phyloP scores from a whole-genome alignment of 2,329 filamentous ascomycete species.

The Didymosphaeria variabile region DNA sequence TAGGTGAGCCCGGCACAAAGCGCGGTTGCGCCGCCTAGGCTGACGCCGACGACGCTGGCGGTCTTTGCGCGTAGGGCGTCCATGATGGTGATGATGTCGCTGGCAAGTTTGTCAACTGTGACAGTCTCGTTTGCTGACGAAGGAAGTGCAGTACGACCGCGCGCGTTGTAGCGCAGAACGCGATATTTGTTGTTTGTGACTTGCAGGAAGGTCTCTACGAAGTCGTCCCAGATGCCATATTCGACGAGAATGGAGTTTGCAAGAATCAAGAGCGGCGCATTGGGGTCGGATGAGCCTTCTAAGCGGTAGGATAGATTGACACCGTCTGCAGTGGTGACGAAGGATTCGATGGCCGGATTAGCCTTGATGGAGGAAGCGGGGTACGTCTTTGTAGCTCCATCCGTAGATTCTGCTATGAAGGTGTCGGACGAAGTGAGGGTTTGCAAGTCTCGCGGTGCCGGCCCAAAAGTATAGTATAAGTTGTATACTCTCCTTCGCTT shows the following conservation, averaged over 20 bases:
- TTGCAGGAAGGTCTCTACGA: constrained; percentile 68
- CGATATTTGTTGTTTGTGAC: constrained; percentile 70
- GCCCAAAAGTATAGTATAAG: constrained; percentile 82
- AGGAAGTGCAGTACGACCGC: constrained; percentile 68
- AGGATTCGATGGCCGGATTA: constrained; percentile 67
- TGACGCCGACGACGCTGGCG: constrained; percentile 77
- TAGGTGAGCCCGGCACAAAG: constrained; percentile 76
- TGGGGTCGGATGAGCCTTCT: constrained; percentile 72
- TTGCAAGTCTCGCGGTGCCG: constrained; percentile 73
- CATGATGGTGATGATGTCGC: constrained; percentile 73
- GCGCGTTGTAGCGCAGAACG: constrained; percentile 79
- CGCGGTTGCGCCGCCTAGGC: constrained; percentile 80
- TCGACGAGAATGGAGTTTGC: constrained; percentile 83
- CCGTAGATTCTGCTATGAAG: constrained; percentile 60
- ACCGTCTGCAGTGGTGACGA: constrained; percentile 72
- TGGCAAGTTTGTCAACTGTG: constrained; percentile 70
- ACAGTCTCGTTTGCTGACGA: constrained; percentile 53
- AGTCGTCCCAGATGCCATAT: constrained; percentile 81
- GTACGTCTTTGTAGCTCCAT: constrained; percentile 65
- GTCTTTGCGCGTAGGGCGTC: constrained; percentile 73
- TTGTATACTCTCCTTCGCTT: constrained; percentile 70
- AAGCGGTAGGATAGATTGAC: constrained; percentile 76
- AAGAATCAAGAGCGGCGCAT: constrained; percentile 77
- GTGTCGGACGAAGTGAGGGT: constrained; percentile 62
- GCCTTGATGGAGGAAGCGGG: constrained; percentile 52